A percentile compares a stretch with the other conserved stretches of the same genome.
These are phyloP conservation scores for Cinchona pubescens DNA, from an alignment of 257 asterid species.

Conservation along the genomic window DNA sequence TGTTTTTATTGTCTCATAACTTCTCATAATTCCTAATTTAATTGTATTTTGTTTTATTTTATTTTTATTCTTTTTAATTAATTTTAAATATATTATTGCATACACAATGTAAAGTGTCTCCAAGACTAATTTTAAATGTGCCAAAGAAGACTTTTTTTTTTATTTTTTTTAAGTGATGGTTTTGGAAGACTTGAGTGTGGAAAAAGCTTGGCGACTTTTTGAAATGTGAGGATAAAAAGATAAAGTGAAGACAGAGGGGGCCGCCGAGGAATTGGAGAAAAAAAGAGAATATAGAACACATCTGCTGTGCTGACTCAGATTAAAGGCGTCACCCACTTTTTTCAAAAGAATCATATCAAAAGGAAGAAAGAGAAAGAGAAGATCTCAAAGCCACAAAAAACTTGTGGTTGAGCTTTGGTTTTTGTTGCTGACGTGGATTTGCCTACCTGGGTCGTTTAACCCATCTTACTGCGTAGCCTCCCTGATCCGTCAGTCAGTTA, in stretches of 20 bases:
- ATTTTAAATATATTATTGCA: no score
- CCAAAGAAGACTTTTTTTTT: no score
- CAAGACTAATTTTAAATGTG: no score
- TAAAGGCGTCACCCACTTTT: constrained; percentile 45
- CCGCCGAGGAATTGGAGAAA: constrained; percentile 23
- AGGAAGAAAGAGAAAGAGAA: constrained; percentile 36
- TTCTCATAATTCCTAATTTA: no score
- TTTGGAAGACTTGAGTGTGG: not conserved
- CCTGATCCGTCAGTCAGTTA: not conserved
- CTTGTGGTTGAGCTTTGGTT: constrained; percentile 58
- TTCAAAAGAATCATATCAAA: constrained; percentile 35
- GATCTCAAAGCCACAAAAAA: constrained; percentile 67
- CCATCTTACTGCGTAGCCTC: constrained; percentile 32
- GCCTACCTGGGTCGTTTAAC: constrained; percentile 29
- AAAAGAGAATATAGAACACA: no score
- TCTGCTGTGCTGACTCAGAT: constrained; percentile 53
- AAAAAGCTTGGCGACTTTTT: constrained; percentile 36
- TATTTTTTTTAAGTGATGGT: no score
- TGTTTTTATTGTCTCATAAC: no score
- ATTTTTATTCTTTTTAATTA: no score
- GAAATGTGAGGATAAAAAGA: constrained; percentile 28
- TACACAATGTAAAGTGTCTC: no score
- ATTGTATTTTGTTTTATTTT: no score
- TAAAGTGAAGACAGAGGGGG: not conserved
- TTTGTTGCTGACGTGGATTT: constrained; percentile 54